These are phyloP conservation scores for Panellus pusillus DNA, from an alignment of 768 basidiomycete species.

Conservation along the genomic window DNA sequence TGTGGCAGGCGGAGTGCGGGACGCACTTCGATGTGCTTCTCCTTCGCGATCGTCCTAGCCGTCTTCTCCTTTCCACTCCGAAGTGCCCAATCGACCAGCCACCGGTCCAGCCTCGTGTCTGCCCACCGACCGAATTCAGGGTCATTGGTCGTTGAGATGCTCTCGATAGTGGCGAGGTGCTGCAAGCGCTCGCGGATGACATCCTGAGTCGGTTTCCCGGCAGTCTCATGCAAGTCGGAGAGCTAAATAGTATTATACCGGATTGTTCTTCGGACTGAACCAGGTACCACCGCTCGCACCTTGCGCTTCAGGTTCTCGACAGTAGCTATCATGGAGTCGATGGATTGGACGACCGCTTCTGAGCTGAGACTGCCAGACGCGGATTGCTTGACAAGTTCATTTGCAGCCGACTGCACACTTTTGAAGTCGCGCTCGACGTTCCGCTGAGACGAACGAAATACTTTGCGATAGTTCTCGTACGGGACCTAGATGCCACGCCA, in stretches of 20 bases:
- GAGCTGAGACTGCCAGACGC: conserved; percentile 37
- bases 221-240: conserved; percentile 45
- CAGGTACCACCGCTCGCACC: conserved; percentile 43
- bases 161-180: conserved; percentile 67
- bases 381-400: conserved; percentile 57
- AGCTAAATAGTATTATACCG: conserved; percentile 32
- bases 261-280: not conserved
- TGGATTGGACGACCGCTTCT: conserved; percentile 55
- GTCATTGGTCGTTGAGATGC: conserved; percentile 47
- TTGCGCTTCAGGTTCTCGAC: conserved; percentile 86
- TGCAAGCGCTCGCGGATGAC: conserved; percentile 75
- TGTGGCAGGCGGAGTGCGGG: not conserved
- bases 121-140: conserved; percentile 75
- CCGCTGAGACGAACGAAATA: conserved; percentile 82
- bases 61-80: conserved; percentile 76
- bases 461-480: conserved; percentile 85
- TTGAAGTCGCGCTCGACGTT: conserved; percentile 79
- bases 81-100: conserved; percentile 92
- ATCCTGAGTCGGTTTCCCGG: conserved; percentile 62
- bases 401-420: conserved; percentile 53
- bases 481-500: conserved; percentile 66
- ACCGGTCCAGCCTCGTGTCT: conserved; percentile 77
- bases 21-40: conserved; percentile 78
- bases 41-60: conserved; percentile 72
- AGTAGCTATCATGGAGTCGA: conserved; percentile 76